phyloP scores from a whole-genome alignment of 495 filamentous ascomycete species.

The Alectoria sarmentosa region DNA sequence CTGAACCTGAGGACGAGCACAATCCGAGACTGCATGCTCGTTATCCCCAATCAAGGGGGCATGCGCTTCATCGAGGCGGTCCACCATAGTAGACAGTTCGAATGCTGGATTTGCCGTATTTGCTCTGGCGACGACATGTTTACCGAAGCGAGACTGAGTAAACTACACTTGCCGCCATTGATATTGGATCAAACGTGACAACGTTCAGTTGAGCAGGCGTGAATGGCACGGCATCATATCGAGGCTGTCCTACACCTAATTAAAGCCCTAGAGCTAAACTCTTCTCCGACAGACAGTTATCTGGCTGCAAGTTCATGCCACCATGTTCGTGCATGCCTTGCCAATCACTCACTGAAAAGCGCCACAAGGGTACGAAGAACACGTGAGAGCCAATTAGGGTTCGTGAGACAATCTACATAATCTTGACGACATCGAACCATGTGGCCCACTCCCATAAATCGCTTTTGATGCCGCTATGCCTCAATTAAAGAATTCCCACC shows the following conservation, averaged over 20 bases:
- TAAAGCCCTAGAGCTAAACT: neutral
- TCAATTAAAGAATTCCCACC: neutral
- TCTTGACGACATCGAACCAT: neutral
- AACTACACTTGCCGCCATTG: neutral
- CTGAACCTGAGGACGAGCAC: neutral
- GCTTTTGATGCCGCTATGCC: neutral
- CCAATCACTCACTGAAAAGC: no score
- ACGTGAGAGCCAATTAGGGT: no score
- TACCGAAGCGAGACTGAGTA: neutral
- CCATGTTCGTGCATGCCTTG: no score
- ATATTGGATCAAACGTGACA: neutral
- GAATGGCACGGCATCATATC: neutral
- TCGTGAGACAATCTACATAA: neutral
- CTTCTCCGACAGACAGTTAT: no score
- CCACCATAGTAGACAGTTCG: slow-evolving; percentile 19
- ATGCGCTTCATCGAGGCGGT: slow-evolving; percentile 15
- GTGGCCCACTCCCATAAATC: neutral
- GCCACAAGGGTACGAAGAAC: no score
- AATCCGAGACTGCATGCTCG: slow-evolving; percentile 1
- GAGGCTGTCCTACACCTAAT: no score
- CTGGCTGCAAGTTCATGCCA: no score
- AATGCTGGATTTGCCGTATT: slow-evolving; percentile 1
- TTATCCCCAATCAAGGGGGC: slow-evolving; percentile 19
- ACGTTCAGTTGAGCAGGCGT: no score
- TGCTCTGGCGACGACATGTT: neutral